Percentiles rank a stretch among this genome's conserved stretches.
Evolutionary conservation across 2,329 filamentous ascomycete genomes (phyloP).

Genomic region (Microascus cirrosus): DNA sequence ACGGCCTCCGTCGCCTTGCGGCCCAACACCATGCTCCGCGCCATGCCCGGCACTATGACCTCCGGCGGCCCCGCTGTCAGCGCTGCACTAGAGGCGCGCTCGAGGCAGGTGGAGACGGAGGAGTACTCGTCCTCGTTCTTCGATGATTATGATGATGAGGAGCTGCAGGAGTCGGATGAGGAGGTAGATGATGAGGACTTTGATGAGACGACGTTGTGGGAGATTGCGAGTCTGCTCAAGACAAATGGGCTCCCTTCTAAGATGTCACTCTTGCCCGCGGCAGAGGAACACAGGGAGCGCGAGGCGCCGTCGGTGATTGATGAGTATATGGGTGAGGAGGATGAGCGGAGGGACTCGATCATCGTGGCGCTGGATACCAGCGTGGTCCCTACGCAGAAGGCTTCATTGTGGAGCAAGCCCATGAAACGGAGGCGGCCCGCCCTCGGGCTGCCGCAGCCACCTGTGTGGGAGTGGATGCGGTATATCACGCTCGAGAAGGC

Average conservation of each 20-base stretch:
- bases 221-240: constrained; percentile 49
- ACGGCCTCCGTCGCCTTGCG: constrained; percentile 31
- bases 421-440: background rate
- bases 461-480: constrained; percentile 19
- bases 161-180: constrained; percentile 20
- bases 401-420: constrained; percentile 3
- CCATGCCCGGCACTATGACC: constrained; percentile 41
- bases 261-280: constrained; percentile 32
- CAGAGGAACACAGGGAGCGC: constrained; percentile 11
- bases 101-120: constrained; percentile 22
- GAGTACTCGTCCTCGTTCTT: constrained; percentile 44
- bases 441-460: constrained; percentile 20
- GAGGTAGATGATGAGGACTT: constrained; percentile 39
- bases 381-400: background rate
- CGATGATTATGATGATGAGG: constrained; percentile 47
- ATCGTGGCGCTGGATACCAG: constrained; percentile 19
- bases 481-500: constrained; percentile 13
- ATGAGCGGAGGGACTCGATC: constrained; percentile 18
- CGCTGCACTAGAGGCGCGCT: constrained; percentile 18
- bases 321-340: constrained; percentile 13
- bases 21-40: constrained; percentile 22
- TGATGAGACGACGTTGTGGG: constrained; percentile 51
- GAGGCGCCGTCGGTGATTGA: background rate
- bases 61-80: constrained; percentile 21
- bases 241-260: constrained; percentile 39